Base-by-base conservation (phyloP, 2,329 filamentous ascomycete species). In the Penicillium sp. region DNA sequence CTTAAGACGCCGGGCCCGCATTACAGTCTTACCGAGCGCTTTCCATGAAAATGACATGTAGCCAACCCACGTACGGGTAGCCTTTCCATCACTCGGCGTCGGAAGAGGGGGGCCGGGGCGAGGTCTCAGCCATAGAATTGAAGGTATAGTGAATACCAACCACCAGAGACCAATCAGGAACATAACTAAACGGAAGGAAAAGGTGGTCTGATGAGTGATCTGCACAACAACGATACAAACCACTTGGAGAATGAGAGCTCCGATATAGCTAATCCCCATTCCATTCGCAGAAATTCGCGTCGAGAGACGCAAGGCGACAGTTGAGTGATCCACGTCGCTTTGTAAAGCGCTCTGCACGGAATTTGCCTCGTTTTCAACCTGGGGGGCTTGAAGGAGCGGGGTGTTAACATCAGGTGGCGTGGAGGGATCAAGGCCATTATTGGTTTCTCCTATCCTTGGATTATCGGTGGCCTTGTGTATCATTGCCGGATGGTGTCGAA, bases 131-230 rank as follows among this genome's bases (percentile, higher is more conserved):
- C 91, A 97, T 64, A 95, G 73, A 2, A 90, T 90, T 0, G 91
- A 86, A 0, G 94, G 94, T 55, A 97, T 85, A 3, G 90, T 95
- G 70, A 99, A 97, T 33, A 89, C 58, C 46, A 92, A 85, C 94
- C 94, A 99, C 94, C 94, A 99, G 26, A 85, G 72, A 33, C 94
- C 94, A 53, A 97, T 86, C 57, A 92, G 75, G 71, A 95, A 91
- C 9, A 99, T 81, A 0, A 94, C 93, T 3, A 97, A 80, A 3
- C 92, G 86, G 47, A 97, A 85, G 0, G 91, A 90, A 78, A 92
- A 92, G 0, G 88, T 92, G 3, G 89, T 89, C 59, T 90, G 92
- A 38, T 84, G 81, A 68, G 90, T 84, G 2, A 78, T 74, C 40
- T 91, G 79, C 2, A 97, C 82, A 42, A 97, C 82, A 49, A 89